Base-by-base conservation (phyloP, 257 asterid genomes). In the Verbena officinalis region DNA sequence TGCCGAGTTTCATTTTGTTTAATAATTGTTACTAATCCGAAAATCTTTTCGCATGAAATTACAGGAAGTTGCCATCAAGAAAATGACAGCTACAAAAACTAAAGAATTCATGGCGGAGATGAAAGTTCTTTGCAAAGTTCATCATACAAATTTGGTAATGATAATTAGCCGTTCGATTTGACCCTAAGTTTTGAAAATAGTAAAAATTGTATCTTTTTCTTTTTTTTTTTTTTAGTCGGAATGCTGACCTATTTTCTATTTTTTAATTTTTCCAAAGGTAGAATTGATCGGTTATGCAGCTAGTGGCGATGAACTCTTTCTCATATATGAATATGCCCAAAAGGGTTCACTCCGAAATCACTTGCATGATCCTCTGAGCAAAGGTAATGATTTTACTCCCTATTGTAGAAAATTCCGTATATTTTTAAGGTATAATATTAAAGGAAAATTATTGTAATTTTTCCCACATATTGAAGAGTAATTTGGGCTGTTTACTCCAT, bases 41-140 rank as follows among this genome's bases (percentile, higher is more conserved):
- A 61, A 64, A 14, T 48, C 27, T 16, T 20, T 55, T 2, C 33
- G 33, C 36, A 13, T 55, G 34, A 57, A 69, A 55, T 72, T 72
- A 71, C 84, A 94, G 99, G 96, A 90, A 82, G 97, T 88, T 62
- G 95, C 97, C 23, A 80, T 90, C 20, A 94, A 94, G 77, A 84
- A 81, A 72, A 94, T 94, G 99, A 86, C 84, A 20, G 86, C 91
- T 50, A 88, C 92, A n/a, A 88, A 90, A 66, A 86, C 97, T 5
- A 90, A 84, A 78, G 99, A 94, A 55, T 90, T 90, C 73, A 81
- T 74, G 82, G 92, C 95, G 13, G 99, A 94, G 83, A 87, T 86
- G 93, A 94, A 94, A 82, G 91, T 94, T 75, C 83, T 94, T 4
- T 90, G 97, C 89, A 94, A 84, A 82, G 99, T 94, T 78, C 99